Evolutionary conservation across 108 stramenopile species (phyloP).

Genomic region (Stephanodiscus minutulus): DNA sequence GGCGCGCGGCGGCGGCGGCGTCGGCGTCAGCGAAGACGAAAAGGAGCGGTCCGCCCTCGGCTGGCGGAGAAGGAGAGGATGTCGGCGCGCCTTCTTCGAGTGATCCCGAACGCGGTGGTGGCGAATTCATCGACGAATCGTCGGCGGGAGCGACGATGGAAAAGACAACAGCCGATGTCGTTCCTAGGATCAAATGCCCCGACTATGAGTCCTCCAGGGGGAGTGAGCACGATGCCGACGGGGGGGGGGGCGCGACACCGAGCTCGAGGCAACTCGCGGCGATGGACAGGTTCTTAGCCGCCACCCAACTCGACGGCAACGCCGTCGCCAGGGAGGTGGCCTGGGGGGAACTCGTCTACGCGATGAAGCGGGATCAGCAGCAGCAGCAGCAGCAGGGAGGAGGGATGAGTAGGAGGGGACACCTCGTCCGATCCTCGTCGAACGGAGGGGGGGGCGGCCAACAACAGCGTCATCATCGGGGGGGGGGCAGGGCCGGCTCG

Average conservation of each 20-base stretch:
- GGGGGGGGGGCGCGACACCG: neutral
- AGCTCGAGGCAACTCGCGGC: constrained; percentile 1
- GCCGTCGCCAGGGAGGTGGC: neutral
- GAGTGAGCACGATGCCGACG: neutral
- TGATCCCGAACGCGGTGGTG: neutral
- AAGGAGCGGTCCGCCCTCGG: neutral
- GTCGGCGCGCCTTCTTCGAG: neutral
- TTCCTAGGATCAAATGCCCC: neutral
- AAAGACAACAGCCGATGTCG: neutral
- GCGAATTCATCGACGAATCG: neutral
- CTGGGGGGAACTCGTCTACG: constrained; percentile 4
- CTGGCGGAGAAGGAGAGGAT: neutral
- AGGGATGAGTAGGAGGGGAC: too few species aligned
- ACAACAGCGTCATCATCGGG: neutral
- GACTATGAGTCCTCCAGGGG: neutral
- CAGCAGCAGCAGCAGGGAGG: neutral
- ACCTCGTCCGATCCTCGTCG: neutral
- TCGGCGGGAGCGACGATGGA: too few species aligned
- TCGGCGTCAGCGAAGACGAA: too few species aligned
- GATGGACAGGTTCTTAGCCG: constrained; percentile 12
- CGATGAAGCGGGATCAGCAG: neutral
- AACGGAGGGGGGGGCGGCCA: neutral
- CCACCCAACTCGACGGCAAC: neutral
- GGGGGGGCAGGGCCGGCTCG: neutral
- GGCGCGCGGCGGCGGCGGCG: too few species aligned